These are phyloP conservation scores for Ceratocystis ficicola DNA, from an alignment of 2,329 filamentous ascomycete genomes.

Conservation along the genomic window DNA sequence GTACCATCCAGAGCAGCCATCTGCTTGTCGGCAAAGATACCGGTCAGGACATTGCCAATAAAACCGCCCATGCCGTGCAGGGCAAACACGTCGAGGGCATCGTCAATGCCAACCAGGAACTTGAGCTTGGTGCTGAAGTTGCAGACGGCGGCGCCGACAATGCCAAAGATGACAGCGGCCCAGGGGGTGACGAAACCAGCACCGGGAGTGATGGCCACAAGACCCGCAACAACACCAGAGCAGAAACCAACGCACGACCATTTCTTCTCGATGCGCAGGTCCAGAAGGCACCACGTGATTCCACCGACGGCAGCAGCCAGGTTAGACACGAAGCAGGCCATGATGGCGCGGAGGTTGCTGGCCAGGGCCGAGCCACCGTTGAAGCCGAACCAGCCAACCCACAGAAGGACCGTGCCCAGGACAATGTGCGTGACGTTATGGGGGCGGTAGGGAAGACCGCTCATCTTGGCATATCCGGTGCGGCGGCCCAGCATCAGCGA, in stretches of 20 bases:
- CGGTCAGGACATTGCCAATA: slow-evolving; percentile 65
- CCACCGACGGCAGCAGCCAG: slow-evolving; percentile 70
- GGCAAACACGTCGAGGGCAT: slow-evolving; percentile 82
- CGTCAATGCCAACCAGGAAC: slow-evolving; percentile 63
- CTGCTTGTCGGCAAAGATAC: slow-evolving; percentile 61
- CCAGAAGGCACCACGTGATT: slow-evolving; percentile 72
- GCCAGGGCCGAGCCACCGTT: slow-evolving; percentile 74
- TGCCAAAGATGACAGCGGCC: slow-evolving; percentile 46
- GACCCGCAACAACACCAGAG: slow-evolving; percentile 73
- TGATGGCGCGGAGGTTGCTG: slow-evolving; percentile 75
- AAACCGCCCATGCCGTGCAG: slow-evolving; percentile 80
- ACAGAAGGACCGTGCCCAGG: slow-evolving; percentile 63
- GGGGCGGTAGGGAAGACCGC: slow-evolving; percentile 53
- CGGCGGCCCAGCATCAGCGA: slow-evolving; percentile 62
- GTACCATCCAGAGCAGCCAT: slow-evolving; percentile 59
- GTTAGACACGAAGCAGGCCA: slow-evolving; percentile 83
- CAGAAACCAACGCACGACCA: slow-evolving; percentile 93
- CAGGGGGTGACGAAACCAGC: slow-evolving; percentile 67
- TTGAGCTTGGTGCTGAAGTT: slow-evolving; percentile 82
- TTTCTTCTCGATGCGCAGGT: slow-evolving; percentile 83
- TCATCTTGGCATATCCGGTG: slow-evolving; percentile 46
- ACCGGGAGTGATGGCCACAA: slow-evolving; percentile 77
- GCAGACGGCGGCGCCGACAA: slow-evolving; percentile 52
- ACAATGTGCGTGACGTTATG: slow-evolving; percentile 66
- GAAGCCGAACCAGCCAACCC: slow-evolving; percentile 96